A percentile compares a stretch with the other conserved stretches of the same genome.
Conservation (phyloP, 1,139 yeast genomes). For the Pichia sorboxylosa region DNA sequence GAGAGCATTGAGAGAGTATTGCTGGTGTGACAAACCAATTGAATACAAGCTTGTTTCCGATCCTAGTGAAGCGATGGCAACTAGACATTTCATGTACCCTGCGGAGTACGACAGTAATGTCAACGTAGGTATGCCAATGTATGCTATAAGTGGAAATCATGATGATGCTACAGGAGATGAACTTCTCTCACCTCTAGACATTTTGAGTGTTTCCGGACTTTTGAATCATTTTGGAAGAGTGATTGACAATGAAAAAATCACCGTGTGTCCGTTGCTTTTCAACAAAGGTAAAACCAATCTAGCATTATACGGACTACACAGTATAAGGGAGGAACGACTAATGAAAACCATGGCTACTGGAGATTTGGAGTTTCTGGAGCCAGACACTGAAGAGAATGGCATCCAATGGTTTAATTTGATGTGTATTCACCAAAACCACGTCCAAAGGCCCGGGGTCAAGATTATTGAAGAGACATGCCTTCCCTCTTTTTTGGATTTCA, state of each 20-base stretch:
- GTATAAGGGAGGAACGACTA: constrained; percentile 80
- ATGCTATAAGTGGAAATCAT: constrained; percentile 92
- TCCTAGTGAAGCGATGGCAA: constrained; percentile 44
- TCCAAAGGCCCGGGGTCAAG: constrained; percentile 63
- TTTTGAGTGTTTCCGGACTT: constrained; percentile 70
- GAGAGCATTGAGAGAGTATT: constrained; percentile 54
- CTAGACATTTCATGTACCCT: constrained; percentile 44
- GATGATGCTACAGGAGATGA: constrained; percentile 94
- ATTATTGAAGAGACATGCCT: constrained; percentile 75
- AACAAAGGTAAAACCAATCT: constrained; percentile 74
- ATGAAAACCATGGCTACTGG: constrained; percentile 76
- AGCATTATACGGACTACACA: constrained; percentile 82
- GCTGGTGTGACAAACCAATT: constrained; percentile 83
- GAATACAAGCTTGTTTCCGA: constrained; percentile 78
- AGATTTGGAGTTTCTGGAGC: constrained; percentile 66
- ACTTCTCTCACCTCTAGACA: constrained; percentile 77
- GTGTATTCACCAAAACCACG: constrained; percentile 88
- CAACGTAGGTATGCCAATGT: constrained; percentile 83
- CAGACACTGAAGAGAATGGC: constrained; percentile 35
- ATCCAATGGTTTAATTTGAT: constrained; percentile 75
- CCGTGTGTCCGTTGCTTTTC: constrained; percentile 66
- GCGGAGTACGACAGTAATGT: constrained; percentile 86
- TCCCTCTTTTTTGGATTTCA: constrained; percentile 70
- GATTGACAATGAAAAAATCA: constrained; percentile 61
- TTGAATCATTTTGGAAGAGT: constrained; percentile 87